Evolutionary conservation across 2,329 filamentous ascomycete species (phyloP).

Genomic region (Fusarium sp.): DNA sequence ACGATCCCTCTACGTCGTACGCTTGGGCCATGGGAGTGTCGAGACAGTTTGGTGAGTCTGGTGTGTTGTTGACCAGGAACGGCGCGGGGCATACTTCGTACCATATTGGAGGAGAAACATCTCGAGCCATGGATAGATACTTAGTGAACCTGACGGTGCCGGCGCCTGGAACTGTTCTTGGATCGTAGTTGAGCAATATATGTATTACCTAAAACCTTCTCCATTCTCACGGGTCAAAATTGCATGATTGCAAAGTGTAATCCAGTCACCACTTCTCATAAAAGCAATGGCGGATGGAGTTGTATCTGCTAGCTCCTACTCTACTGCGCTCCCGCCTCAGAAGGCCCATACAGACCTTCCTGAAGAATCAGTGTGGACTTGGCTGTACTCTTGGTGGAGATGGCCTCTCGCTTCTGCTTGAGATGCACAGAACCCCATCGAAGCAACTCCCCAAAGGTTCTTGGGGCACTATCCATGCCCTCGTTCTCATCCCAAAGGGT

Average conservation of each 20-base stretch:
- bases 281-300: neutral
- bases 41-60: neutral
- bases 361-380: conserved; percentile 8
- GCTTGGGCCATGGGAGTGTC: neutral
- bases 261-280: neutral
- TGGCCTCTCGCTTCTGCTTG: conserved; percentile 15
- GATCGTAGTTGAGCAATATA: neutral
- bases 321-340: neutral
- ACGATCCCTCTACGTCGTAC: neutral
- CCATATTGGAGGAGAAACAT: neutral
- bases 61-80: neutral
- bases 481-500: conserved; percentile 27
- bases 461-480: conserved; percentile 13
- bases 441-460: conserved; percentile 23
- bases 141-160: neutral
- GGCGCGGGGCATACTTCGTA: neutral
- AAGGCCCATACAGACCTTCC: conserved; percentile 3
- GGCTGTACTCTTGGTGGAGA: conserved; percentile 1
- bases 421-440: conserved; percentile 16
- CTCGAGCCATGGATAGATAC: neutral
- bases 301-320: neutral
- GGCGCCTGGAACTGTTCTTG: neutral
- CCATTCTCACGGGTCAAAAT: neutral
- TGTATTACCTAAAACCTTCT: neutral
- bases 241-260: neutral